Evolutionary conservation across 768 basidiomycete species (phyloP), one percentile per base, ranked within the genome.

Genomic region (Antrodiella citrinella): DNA sequence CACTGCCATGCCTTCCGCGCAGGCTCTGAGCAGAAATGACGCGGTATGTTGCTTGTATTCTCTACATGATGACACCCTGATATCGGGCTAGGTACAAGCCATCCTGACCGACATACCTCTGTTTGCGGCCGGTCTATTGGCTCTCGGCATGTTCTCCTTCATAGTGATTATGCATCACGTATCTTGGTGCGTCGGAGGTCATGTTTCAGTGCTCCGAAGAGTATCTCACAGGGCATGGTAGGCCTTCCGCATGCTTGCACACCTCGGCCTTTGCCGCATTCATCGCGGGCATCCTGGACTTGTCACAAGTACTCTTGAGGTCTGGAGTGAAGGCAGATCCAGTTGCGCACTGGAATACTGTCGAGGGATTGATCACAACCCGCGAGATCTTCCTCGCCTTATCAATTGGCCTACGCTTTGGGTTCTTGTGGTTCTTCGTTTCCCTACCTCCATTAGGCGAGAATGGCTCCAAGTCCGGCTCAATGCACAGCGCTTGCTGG

Each of bases 401-500:
- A 19, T 77, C 84, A 9, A 61, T 75, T 40, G 81, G 80, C 3
- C 66, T 78, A 40, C 74, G 81, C 30, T 80, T 80, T 58, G 59
- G 88, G 13, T 87, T 81, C 59, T 80, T 80, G 54, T 90, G 87
- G 87, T 66, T 66, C 35, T 77, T 81, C 52, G 80, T 83, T 39
- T 74, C 78, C 13, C 71, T 72, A 51, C 72, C 80, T 45, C 81
- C 84, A n/a, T 63, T 62, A 26, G 71, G 65, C 52, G 78, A 76
- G 50, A 59, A 53, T 15, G 62, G 50, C 18, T 55, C 56, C 21
- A 47, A 46, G 43, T 50, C 54, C 18, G 51, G 53, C 18, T 41
- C 51, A 20, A 51, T 54, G 42, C 82, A 86, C 56, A 80, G 78
- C 52, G 83, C 76, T 18, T 76, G 71, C 58, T 88, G 86, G 87